Evolutionary conservation across 2,329 filamentous ascomycete genomes (phyloP), one percentile per base, ranked within the genome.

Genomic region (Pseudodiploospora longispora): DNA sequence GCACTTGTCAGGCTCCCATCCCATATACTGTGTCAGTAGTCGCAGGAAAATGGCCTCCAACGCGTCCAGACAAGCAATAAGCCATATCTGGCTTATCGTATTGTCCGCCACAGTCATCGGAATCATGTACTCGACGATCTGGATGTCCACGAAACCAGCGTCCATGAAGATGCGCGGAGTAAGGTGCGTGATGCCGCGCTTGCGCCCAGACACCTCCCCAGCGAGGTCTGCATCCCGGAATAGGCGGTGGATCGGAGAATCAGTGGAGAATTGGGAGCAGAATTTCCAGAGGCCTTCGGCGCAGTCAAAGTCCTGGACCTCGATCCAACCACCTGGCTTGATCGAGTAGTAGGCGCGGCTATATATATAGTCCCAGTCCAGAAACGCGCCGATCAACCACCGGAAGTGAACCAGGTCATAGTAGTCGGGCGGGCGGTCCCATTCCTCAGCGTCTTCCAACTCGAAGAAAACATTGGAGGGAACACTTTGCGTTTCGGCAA

Each of bases 381-480:
- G 59, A 55, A 81, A 79, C 7, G 76, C 69, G 7, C 75, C 77
- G 12, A 72, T 63, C 67, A 81, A 69, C 48, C 72, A 66, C 5
- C 77, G 71, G 44, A 79, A 61, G 53, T 81, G 77, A 29, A 81
- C 67, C 9, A 81, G 59, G 54, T 81, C 77, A 49, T 77, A 74
- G 9, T 67, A 59, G 52, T 78, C 61, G 4, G 67, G 57, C 4
- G 69, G 67, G 10, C 74, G 69, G 46, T 77, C 72, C 76, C 76
- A 80, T 36, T 78, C 75, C 56, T 79, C 75, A 38, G 75, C 76
- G 51, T 80, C 74, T 51, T 80, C 75, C 5, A 80, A 68, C 58
- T 79, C 75, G 60, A 78, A 80, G 52, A 74, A 77, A 34, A 78
- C 69, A 48, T 80, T 80, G 54, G 72, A 71, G 5, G 76, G 76